Evolutionary conservation across 2,329 filamentous ascomycete species (phyloP), one percentile per base, ranked within the genome.

Genomic region (Alternaria sp.): DNA sequence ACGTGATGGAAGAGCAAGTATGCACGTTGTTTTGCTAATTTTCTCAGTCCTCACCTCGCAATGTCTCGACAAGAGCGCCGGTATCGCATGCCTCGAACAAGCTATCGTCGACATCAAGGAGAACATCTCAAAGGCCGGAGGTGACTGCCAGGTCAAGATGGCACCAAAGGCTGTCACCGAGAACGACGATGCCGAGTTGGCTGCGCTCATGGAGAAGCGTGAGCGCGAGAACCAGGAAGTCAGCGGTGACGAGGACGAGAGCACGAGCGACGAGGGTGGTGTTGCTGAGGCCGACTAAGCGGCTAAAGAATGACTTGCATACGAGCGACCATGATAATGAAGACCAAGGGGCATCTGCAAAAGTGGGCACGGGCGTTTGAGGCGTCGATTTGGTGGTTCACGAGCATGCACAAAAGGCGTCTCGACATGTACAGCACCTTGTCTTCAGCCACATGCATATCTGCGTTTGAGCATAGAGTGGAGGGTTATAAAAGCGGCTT

Each of bases 141-240:
- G 95, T 63, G 89, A 88, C 76, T 91, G 94, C 76, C 87, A 90
- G 44, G 91, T 97, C 72, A 97, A 96, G 89, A 99, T 99, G 95
- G 94, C 95, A 74, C 95, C 95, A 70, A 98, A 98, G 89, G 95
- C 96, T 5, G 95, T 99, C 64, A 99, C 95, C 2, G 96, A 98
- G 86, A 96, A 93, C 80, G 96, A 99, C 75, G 95, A 99, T 77
- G 95, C 94, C 27, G 94, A 97, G 82, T 85, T 99, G 68, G 93
- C 97, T 81, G 95, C 94, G 54, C 87, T 99, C 68, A 99, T 99
- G 95, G 95, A 98, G 86, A 97, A 98, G 90, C 90, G 92, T 69
- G 95, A 97, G 85, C 90, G 93, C 69, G 94, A 98, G 87, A 99
- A 99, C 82, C 92, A 93, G 79, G 93, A 99, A 81, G 93, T 99